Conservation (phyloP, 805 yeast genomes). For the Yarrowia porcina region DNA sequence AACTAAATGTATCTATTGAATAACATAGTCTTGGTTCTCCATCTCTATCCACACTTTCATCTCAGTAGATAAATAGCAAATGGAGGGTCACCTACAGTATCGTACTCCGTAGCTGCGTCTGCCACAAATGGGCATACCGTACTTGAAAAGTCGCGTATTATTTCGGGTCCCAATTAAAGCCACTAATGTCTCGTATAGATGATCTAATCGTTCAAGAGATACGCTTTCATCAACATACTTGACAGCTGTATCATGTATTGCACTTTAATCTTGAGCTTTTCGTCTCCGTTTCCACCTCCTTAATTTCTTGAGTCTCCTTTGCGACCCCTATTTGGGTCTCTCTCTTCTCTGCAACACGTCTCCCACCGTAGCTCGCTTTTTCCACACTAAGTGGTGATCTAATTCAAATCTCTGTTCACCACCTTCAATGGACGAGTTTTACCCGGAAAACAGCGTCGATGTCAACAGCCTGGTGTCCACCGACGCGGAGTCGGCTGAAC, state of each 20-base stretch:
- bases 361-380: neutral
- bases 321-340: neutral
- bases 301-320: neutral
- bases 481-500: neutral
- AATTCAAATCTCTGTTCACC: neutral
- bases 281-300: neutral
- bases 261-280: neutral
- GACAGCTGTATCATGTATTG: neutral
- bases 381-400: neutral
- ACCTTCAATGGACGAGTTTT: neutral
- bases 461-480: neutral
- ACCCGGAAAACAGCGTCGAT: conserved; percentile 10
- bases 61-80: too few species aligned
- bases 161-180: neutral
- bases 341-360: neutral
- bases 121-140: too few species aligned
- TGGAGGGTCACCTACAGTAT: too few species aligned
- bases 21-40: too few species aligned
- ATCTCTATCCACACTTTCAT: too few species aligned
- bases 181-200: neutral
- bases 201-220: neutral
- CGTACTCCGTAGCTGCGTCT: too few species aligned
- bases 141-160: too few species aligned
- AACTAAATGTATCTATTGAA: too few species aligned
- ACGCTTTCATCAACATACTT: neutral